Base-by-base conservation (phyloP, 208 protist species). In the Strigomonas culicis region DNA sequence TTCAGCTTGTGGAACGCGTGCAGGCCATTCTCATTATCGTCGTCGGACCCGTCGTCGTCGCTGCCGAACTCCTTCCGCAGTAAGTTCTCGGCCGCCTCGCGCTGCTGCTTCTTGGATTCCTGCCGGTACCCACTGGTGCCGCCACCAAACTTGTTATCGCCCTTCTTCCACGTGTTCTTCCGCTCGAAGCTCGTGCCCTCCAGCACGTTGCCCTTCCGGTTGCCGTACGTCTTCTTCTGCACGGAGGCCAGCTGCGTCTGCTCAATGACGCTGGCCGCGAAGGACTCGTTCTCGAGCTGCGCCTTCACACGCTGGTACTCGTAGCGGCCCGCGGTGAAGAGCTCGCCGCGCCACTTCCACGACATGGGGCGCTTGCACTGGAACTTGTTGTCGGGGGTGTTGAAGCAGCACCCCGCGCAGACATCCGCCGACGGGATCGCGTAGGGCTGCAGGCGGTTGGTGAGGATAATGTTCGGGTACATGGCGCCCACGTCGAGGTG, bases 401-500 rank as follows among this genome's bases (percentile, higher is more conserved):
- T 99, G 75, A 98, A 99, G 73, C 94, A 96, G 80, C 98, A 99
- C 1, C 80, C 84, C 0, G 98, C 96, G 83, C 99, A 99, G 6
- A 92, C 93, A 31, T 95, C 82, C n/a, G 98, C 84, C 51, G 86
- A 84, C 1, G 98, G 93, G 43, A 99, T 95, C 13, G 98, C 93
- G 63, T 96, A 92, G 25, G 98, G 98, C 79, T 99, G 98, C 8
- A 99, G 92, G 41, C 99, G 86, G 72, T 99, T 99, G 0, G 99
- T 99, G 13, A 99, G 80, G 72, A 99, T 99, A 79, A 99, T 99
- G 78, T 99, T 99, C 0, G 99, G 99, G 88, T 99, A 99, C 99
- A 99, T 99, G 28, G 99, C 99, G 25, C 90, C 92, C 4, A 99
- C 99, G 68, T 99, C 99, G 0, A 99, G 77, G 82, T 99, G 99